Conservation (phyloP, 2,329 filamentous ascomycete genomes). For the Cryphonectria nitschkei region DNA sequence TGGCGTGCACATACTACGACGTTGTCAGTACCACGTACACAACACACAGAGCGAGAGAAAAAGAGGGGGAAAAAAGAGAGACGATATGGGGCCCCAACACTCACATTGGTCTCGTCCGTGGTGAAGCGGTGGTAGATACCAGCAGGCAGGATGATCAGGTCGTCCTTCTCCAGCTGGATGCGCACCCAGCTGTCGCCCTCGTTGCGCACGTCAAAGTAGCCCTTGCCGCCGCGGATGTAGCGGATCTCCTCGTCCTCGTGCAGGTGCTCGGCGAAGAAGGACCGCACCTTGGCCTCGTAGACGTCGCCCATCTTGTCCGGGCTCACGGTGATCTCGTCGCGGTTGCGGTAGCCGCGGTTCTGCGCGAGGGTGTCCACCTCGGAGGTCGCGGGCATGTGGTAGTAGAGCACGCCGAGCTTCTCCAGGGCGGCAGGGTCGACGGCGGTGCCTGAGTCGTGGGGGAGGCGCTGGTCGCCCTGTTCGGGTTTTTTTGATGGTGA, state of each 20-base stretch:
- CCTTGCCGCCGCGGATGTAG: slow-evolving; percentile 85
- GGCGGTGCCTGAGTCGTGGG: slow-evolving; percentile 80
- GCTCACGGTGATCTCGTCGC: slow-evolving; percentile 89
- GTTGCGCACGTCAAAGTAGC: slow-evolving; percentile 91
- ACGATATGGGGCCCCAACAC: slow-evolving; percentile 43
- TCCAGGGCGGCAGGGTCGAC: slow-evolving; percentile 69
- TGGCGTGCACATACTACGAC: slow-evolving; percentile 84
- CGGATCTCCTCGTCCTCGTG: slow-evolving; percentile 99
- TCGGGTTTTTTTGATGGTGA: neutral
- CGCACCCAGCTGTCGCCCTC: slow-evolving; percentile 87
- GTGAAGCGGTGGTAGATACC: slow-evolving; percentile 99
- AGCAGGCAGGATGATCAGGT: slow-evolving; percentile 89
- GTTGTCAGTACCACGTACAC: slow-evolving; percentile 12
- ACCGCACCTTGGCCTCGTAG: slow-evolving; percentile 93
- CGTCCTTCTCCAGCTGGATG: slow-evolving; percentile 80
- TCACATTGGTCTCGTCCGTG: slow-evolving; percentile 86
- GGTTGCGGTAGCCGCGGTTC: slow-evolving; percentile 86
- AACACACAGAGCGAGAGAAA: neutral
- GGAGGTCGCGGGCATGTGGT: slow-evolving; percentile 64
- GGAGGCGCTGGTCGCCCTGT: slow-evolving; percentile 89
- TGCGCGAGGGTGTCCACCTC: slow-evolving; percentile 75
- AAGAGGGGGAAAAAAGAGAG: neutral
- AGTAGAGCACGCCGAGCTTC: slow-evolving; percentile 80
- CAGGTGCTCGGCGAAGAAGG: slow-evolving; percentile 92
- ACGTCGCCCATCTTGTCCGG: slow-evolving; percentile 80